These are phyloP conservation scores for Salinomyces thailandicus DNA, from an alignment of 2,329 filamentous ascomycete genomes.

Conservation along the genomic window DNA sequence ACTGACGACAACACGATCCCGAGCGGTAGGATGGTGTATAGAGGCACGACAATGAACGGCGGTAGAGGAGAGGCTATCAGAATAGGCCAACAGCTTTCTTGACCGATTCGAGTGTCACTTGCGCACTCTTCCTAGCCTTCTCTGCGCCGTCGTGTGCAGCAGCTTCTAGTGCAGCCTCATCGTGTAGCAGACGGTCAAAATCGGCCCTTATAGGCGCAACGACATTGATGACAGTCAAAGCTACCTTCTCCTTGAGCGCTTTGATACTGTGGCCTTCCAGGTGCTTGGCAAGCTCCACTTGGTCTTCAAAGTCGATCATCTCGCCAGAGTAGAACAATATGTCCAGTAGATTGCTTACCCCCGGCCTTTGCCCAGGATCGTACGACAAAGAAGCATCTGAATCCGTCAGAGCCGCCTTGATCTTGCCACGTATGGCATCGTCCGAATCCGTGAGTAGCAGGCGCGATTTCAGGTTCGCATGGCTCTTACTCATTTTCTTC, in stretches of 20 bases:
- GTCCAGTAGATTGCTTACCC: conserved; percentile 77
- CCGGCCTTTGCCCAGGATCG: conserved; percentile 58
- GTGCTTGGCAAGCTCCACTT: conserved; percentile 38
- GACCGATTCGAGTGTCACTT: conserved; percentile 38
- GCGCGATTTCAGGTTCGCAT: conserved; percentile 57
- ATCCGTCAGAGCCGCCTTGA: conserved; percentile 69
- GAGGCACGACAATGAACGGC: too few relatives aligned
- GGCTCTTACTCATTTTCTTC: conserved; percentile 92
- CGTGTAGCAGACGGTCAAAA: conserved; percentile 44
- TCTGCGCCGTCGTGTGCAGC: conserved; percentile 46
- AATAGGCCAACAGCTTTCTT: conserved; percentile 34
- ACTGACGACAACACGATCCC: too few relatives aligned
- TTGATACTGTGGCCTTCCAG: conserved; percentile 40
- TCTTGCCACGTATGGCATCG: conserved; percentile 55
- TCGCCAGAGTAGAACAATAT: conserved; percentile 54
- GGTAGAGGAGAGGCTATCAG: conserved; percentile 10
- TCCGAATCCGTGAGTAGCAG: conserved; percentile 70
- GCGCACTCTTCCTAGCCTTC: conserved; percentile 53
- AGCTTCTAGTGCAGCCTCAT: conserved; percentile 45
- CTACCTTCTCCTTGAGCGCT: conserved; percentile 54
- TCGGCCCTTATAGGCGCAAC: conserved; percentile 46
- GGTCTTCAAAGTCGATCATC: conserved; percentile 12
- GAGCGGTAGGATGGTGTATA: too few relatives aligned
- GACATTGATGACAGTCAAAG: conserved; percentile 45
- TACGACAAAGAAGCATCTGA: conserved; percentile 58